Base-by-base conservation (phyloP, 2,329 filamentous ascomycete genomes). In the Hymenoscyphus albidus region DNA sequence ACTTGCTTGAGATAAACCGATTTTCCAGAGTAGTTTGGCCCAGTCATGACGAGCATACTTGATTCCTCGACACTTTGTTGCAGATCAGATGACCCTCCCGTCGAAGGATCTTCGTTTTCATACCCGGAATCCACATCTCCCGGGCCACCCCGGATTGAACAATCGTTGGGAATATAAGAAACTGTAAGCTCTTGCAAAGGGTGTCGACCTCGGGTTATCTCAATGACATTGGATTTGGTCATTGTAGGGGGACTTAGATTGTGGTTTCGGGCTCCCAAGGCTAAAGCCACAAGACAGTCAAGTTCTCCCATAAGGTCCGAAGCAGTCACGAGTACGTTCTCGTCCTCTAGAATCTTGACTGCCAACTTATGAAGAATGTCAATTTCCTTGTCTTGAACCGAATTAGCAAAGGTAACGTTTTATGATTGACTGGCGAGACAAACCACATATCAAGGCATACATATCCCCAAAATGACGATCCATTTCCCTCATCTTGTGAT, bases 21-120 rank as follows among this genome's bases (percentile, higher is more conserved):
- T 77, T 99, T 99, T 0, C 95, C 95, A 0, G 95, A 98, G 75
- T 95, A 96, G 71, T 99, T 99, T 4, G 95, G 93, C 0, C 95
- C 95, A 0, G 95, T 98, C 71, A 99, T 77, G 5, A 97, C 79
- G 13, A 97, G 75, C 78, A 92, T 89, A 68, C 85, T 92, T 13
- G 90, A 87, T 2, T 74, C 74, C 4, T 76, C 69, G 13, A 64
- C 62, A 22, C 67, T 70, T 2, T 72, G 67, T 13, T 68, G 61
- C 12, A 66, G 22, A 27, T 57, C 58, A 27, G 59, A 55, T 0
- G 65, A 64, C 10, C 54, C 54, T 38, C 58, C 58, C 6, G 38
- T 48, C 18, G 48, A 48, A n/a, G 38, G 6, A 3, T 44, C 27
- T 5, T 42, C 35, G 42, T 39, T 67, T 44, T 69, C 56, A 12